Base-by-base conservation (phyloP, 106 monocot species). In the Platanthera zijinensis region DNA sequence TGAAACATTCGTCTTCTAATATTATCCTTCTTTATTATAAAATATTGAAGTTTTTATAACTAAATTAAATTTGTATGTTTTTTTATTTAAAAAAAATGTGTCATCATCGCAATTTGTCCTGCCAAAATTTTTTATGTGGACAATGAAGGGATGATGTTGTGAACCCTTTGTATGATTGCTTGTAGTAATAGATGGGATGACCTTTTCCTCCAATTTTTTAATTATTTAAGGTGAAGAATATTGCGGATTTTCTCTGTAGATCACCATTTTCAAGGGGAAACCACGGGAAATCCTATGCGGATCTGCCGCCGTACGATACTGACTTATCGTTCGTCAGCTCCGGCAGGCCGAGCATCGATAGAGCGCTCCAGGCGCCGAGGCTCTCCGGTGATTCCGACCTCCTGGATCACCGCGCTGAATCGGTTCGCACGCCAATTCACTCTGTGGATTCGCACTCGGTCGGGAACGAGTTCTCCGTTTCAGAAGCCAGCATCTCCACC, bases 251-350 rank as follows among this genome's bases (percentile, higher is more conserved):
- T 22, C 45, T 56, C 14, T 54, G 68, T 76, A 94, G 94, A 74
- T 90, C 87, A 3, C 94, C 94, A 48, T 90, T 90, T 69, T 6
- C 78, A 10, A 84, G 75, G 39, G 53, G 48, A 70, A 51, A 18
- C 12, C 72, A 68, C 0, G 51, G 69, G 5, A 86, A 86, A 49
- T 74, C 86, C 22, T 82, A 78, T 51, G 77, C 76, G 5, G 88
- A 92, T 2, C 54, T 82, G 70, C 76, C 77, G 5, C 11, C 69
- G 14, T 8, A 71, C 13, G 80, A 79, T 48, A 84, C 76, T 0
- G 94, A 95, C 80, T 85, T 95, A 82, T 95, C 94, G 0, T 91
- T 91, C 57, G 84, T 95, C 49, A 89, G 88, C 83, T 85, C 90
- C 4, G 84, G 80, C 21, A 76, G 91, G 75, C 85, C 87, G 13